These are phyloP conservation scores for Harringtonia aguacate DNA, from an alignment of 2,329 filamentous ascomycete genomes.

Conservation along the genomic window DNA sequence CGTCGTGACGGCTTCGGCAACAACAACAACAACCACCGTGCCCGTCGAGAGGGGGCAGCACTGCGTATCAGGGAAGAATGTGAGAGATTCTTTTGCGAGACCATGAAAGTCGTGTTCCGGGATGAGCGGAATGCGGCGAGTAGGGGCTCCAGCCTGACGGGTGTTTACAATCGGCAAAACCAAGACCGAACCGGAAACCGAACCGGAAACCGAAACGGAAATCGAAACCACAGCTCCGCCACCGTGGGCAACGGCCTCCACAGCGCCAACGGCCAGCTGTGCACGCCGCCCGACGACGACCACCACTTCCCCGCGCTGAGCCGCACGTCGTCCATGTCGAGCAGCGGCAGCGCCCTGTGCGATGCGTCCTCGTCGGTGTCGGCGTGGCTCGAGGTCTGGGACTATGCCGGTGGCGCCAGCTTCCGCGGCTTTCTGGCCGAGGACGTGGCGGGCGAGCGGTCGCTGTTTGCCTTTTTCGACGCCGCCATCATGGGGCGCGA, in stretches of 20 bases:
- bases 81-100: constrained; percentile 99
- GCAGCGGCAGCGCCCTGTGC: too few species aligned
- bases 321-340: constrained; percentile 13
- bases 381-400: constrained; percentile 70
- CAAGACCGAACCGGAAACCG: too few species aligned
- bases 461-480: constrained; percentile 85
- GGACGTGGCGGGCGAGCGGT: constrained; percentile 45
- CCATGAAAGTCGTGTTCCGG: constrained; percentile 86
- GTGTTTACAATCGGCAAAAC: constrained; percentile 42
- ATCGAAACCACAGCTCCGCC: constrained; percentile 7
- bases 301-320: constrained; percentile 22
- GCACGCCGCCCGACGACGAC: constrained; percentile 39
- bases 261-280: constrained; percentile 10
- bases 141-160: constrained; percentile 79
- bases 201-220: too few species aligned
- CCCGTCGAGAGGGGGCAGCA: constrained; percentile 81
- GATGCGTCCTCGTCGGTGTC: constrained; percentile 23
- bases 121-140: constrained; percentile 77
- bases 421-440: constrained; percentile 80
- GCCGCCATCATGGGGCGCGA: constrained; percentile 57
- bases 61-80: constrained; percentile 97
- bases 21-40: constrained; percentile 28
- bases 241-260: constrained; percentile 7
- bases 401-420: constrained; percentile 72
- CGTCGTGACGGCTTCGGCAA: constrained; percentile 15